phyloP scores from a whole-genome alignment of 768 basidiomycete species.

The Cyclocybe aegerita region DNA sequence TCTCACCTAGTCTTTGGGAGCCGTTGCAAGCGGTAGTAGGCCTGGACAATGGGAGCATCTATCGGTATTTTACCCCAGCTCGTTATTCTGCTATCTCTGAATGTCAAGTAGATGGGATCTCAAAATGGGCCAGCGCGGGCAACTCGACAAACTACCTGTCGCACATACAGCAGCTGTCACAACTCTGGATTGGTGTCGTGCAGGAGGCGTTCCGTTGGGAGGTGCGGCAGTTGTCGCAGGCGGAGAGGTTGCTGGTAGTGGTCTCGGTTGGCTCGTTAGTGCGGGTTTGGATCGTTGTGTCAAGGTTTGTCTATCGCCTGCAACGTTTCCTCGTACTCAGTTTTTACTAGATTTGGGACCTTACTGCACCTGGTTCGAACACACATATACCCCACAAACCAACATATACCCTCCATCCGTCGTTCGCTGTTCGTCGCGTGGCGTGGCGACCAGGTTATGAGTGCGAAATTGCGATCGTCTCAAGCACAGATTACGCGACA shows the following conservation, averaged over 20 bases:
- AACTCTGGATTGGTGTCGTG: conserved; percentile 68
- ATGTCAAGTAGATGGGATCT: conserved; percentile 65
- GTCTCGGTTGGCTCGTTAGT: conserved; percentile 75
- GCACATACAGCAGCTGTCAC: conserved; percentile 76
- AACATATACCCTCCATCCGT: conserved; percentile 70
- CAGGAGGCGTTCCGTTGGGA: conserved; percentile 15
- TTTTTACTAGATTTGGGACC: conserved; percentile 64
- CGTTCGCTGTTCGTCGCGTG: conserved; percentile 72
- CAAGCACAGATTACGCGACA: conserved; percentile 53
- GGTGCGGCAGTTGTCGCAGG: conserved; percentile 6
- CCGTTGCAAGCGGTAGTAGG: conserved; percentile 71
- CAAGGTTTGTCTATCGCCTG: conserved; percentile 44
- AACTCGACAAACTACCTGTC: conserved; percentile 68
- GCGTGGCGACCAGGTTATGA: conserved; percentile 77
- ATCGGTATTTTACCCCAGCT: conserved; percentile 41
- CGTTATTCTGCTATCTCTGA: background rate
- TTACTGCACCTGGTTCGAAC: conserved; percentile 41
- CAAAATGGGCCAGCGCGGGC: conserved; percentile 72
- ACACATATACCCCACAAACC: conserved; percentile 62
- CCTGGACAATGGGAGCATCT: conserved; percentile 69
- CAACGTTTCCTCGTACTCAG: background rate
- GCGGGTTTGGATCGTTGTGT: conserved; percentile 79
- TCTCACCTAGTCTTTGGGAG: conserved; percentile 64
- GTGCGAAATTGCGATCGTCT: conserved; percentile 73
- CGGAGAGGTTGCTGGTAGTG: conserved; percentile 28